A percentile compares a stretch with the other conserved stretches of the same genome.
Conservation (phyloP, 305 asterid species). For the Fraxinus ornus region DNA sequence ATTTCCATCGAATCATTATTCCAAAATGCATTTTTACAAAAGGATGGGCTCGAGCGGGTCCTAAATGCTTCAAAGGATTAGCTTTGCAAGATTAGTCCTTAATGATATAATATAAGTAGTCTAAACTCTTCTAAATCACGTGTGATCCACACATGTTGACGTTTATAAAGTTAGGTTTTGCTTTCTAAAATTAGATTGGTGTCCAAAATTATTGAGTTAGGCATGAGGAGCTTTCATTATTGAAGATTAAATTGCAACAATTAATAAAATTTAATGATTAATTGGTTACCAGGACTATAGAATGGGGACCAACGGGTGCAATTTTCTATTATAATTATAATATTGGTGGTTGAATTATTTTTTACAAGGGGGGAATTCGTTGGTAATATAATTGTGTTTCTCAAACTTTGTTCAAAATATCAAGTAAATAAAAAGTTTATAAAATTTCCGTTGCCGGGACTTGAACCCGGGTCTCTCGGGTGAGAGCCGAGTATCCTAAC, state of each 20-base stretch:
- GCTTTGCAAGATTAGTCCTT: background rate
- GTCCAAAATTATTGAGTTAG: background rate
- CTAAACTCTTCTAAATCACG: background rate
- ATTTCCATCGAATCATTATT: too few species aligned
- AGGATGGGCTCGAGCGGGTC: too few species aligned
- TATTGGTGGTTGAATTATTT: too few species aligned
- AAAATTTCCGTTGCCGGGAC: conserved; percentile 85
- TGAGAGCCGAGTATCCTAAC: conserved; percentile 98
- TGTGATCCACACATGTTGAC: background rate
- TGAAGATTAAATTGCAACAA: background rate
- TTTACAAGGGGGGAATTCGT: too few species aligned
- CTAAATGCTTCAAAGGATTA: background rate
- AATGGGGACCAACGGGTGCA: background rate
- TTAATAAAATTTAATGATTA: background rate
- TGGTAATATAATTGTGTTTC: background rate
- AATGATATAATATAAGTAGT: too few species aligned
- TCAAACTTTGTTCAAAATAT: background rate
- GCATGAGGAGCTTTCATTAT: too few species aligned
- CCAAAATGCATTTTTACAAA: too few species aligned
- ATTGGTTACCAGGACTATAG: background rate
- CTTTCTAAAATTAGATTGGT: background rate
- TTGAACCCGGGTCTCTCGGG: conserved; percentile 97
- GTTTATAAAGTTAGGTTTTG: too few species aligned
- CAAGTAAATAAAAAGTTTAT: background rate
- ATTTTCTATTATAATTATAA: too few species aligned